These are phyloP conservation scores for Pisolithus orientalis DNA, from an alignment of 768 basidiomycete species.

Conservation along the genomic window DNA sequence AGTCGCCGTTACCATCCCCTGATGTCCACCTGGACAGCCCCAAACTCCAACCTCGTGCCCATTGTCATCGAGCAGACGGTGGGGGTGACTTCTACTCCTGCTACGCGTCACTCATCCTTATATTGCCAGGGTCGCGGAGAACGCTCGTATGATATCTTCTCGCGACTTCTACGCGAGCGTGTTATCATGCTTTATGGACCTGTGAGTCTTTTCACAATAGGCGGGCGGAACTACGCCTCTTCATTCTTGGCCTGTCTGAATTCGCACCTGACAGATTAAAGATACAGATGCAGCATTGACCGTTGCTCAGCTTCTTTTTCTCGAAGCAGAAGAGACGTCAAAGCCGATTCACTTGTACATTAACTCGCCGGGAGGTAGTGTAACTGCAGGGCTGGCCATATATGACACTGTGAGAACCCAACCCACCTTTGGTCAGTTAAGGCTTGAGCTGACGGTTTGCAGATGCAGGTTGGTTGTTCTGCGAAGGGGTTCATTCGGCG, in stretches of 20 bases:
- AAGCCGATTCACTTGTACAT: conserved; percentile 97
- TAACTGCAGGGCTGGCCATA: conserved; percentile 92
- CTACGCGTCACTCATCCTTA: conserved; percentile 1
- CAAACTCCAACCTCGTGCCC: conserved; percentile 67
- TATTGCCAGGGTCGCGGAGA: conserved; percentile 68
- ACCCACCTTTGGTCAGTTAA: conserved; percentile 1
- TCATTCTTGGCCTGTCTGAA: conserved; percentile 6
- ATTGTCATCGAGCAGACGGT: conserved; percentile 94
- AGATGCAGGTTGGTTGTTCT: conserved; percentile 62
- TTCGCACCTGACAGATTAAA: conserved; percentile 53
- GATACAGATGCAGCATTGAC: conserved; percentile 85
- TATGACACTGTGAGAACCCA: conserved; percentile 80
- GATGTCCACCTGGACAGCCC: conserved; percentile 38
- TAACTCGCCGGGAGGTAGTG: conserved; percentile 93
- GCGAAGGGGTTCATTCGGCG: conserved; percentile 1
- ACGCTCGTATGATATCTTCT: conserved; percentile 94
- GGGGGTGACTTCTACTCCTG: conserved; percentile 12
- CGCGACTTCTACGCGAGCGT: conserved; percentile 83
- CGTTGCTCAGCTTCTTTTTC: conserved; percentile 89
- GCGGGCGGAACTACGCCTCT: conserved; percentile 1
- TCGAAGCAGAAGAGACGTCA: conserved; percentile 92
- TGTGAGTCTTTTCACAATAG: conserved; percentile 38
- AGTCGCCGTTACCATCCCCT: conserved; percentile 51
- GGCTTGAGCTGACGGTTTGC: conserved; percentile 16
- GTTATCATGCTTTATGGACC: conserved; percentile 95